A percentile compares a stretch with the other conserved stretches of the same genome.
phyloP scores from a whole-genome alignment of 2,329 filamentous ascomycete genomes.

The Penicillium sp. region DNA sequence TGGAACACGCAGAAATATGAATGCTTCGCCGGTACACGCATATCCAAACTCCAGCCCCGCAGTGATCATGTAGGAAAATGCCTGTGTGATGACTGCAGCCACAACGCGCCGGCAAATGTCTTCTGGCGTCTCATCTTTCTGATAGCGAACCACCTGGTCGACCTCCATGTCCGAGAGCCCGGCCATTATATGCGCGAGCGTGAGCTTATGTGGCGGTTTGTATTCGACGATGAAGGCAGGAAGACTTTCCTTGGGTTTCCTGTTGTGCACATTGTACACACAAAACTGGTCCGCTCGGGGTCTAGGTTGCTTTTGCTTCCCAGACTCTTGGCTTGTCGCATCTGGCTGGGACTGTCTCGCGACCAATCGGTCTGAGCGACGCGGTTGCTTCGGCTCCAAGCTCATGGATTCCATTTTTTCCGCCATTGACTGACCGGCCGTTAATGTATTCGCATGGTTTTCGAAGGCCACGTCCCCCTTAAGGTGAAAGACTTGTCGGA shows the following conservation, averaged over 20 bases:
- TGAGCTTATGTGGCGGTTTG: neutral
- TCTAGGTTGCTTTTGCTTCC: neutral
- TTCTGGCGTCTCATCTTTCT: neutral
- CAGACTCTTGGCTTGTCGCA: neutral
- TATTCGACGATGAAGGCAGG: neutral
- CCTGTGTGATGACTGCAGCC: neutral
- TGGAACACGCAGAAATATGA: neutral
- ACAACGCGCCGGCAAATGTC: neutral
- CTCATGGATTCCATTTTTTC: neutral
- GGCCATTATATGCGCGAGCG: neutral
- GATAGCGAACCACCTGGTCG: neutral
- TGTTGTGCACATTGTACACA: neutral
- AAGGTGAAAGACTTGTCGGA: neutral
- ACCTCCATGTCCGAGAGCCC: neutral
- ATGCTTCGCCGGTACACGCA: neutral
- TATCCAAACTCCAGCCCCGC: neutral
- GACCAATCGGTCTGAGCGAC: neutral
- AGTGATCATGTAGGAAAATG: neutral
- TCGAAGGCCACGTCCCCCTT: neutral
- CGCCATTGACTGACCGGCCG: neutral
- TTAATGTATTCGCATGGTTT: neutral
- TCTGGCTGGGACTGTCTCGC: neutral
- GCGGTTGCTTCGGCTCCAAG: neutral
- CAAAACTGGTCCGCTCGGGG: neutral
- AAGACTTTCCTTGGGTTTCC: neutral